Base-by-base conservation (phyloP, 2,329 filamentous ascomycete species). In the Aspergillus sp. region DNA sequence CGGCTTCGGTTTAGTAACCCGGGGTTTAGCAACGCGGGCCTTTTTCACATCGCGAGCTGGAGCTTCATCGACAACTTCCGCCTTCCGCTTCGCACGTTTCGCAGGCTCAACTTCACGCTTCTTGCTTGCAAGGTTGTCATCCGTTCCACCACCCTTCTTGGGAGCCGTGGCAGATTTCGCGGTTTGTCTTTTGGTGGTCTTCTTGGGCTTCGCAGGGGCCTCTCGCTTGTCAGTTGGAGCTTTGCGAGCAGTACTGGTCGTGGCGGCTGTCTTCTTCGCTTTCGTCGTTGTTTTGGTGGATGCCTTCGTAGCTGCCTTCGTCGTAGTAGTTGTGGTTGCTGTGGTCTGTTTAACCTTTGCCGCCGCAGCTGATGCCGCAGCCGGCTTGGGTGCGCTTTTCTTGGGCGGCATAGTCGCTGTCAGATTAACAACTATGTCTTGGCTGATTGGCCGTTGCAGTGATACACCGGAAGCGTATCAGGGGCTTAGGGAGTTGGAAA, bases 61-160 rank as follows among this genome's bases (percentile, higher is more conserved):
- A 42, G 71, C 69, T 54, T 70, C 70, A 25, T 73, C 68, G 13
- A 63, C 65, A 25, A 59, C 63, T 17, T 71, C 70, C 23, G 71
- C 73, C 64, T 75, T 76, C 64, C 75, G 74, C 67, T 77, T 77
- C 62, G 66, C 64, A 38, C 66, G 58, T 49, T 66, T 53, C 1
- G 66, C 52, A 8, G 65, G 55, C 17, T 65, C 60, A 19, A 61
- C 58, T 23, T 54, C 64, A 23, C 61, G 48, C 15, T 65, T 57
- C 17, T 70, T 59, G 47, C 66, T 62, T 47, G 67, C 55, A 47
- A 68, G 64, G 41, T 68, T 15, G 61, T 48, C 49, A 55, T 48
- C 62, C 17, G 69, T 42, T 38, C 70, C 72, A 52, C 71, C 68
- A 8, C 25, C 25, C 44, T 69, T 68, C 13, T 65, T 69, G 48